Evolutionary conservation across 23 red algal genomes (phyloP).

Genomic region (Gracilaria gracilis): DNA sequence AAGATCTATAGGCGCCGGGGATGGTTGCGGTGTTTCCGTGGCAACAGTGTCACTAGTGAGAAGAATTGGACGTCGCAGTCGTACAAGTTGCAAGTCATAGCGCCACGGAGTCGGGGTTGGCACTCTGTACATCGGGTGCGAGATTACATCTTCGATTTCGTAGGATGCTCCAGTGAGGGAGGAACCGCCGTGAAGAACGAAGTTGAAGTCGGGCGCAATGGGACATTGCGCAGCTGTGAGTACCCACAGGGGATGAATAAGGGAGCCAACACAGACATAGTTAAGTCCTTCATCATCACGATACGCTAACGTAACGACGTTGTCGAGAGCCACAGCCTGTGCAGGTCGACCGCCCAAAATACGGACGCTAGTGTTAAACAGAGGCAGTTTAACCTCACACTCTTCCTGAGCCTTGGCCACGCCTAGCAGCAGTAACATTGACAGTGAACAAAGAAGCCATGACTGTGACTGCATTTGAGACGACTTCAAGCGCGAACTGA

Average conservation of each 20-base stretch:
- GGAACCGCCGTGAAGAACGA: constrained; percentile 2
- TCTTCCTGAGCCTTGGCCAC: not conserved
- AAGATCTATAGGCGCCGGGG: not conserved
- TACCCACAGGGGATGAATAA: constrained; percentile 54
- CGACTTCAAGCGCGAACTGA: not conserved
- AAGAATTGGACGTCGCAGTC: not conserved
- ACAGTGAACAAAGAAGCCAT: constrained; percentile 2
- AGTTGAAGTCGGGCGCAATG: constrained; percentile 18
- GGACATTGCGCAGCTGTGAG: constrained; percentile 65
- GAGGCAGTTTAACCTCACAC: constrained; percentile 13
- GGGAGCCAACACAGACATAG: constrained; percentile 50
- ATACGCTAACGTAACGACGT: constrained; percentile 49
- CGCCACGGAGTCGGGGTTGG: constrained; percentile 13
- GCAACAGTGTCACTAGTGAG: not conserved
- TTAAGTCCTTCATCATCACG: not conserved
- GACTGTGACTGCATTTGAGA: not conserved
- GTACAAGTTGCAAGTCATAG: constrained; percentile 28
- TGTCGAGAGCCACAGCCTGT: constrained; percentile 32
- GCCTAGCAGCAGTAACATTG: not conserved
- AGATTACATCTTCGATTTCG: not conserved
- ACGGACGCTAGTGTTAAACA: constrained; percentile 29
- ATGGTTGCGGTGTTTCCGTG: constrained; percentile 5
- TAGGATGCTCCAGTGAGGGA: constrained; percentile 5
- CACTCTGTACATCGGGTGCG: constrained; percentile 30
- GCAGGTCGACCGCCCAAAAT: constrained; percentile 49